Evolutionary conservation across 2,329 filamentous ascomycete species (phyloP).

Genomic region (Rutstroemia sp.): DNA sequence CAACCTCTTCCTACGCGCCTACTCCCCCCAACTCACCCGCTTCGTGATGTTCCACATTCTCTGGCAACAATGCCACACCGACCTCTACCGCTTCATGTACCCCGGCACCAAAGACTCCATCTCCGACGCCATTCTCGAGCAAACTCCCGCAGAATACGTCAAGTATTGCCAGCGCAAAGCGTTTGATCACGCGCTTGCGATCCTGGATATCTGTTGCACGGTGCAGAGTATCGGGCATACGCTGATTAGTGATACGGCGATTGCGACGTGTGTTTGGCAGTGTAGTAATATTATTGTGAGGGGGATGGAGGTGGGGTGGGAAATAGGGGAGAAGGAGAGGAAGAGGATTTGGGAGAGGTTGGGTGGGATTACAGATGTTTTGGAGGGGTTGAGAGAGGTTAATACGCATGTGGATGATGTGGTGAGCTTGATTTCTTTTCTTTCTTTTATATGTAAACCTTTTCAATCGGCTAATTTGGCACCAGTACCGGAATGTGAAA

Average conservation of each 20-base stretch:
- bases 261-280: conserved; percentile 3
- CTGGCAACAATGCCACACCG: conserved; percentile 7
- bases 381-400: conserved; percentile 4
- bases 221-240: conserved; percentile 7
- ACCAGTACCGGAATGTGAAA: conserved; percentile 2
- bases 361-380: neutral
- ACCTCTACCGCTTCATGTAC: conserved; percentile 6
- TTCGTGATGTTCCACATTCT: conserved; percentile 8
- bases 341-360: neutral
- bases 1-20: conserved; percentile 8
- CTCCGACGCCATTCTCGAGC: neutral
- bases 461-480: neutral
- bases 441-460: too few relatives aligned
- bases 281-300: conserved; percentile 7
- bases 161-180: conserved; percentile 4
- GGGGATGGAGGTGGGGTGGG: neutral
- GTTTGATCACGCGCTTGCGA: conserved; percentile 3
- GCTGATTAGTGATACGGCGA: conserved; percentile 3
- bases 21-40: conserved; percentile 6
- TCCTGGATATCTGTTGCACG: conserved; percentile 3
- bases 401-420: conserved; percentile 5
- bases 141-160: neutral
- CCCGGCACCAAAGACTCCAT: conserved; percentile 5
- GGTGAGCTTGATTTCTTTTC: neutral
- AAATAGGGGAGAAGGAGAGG: neutral